Conservation (phyloP, 2,329 filamentous ascomycete genomes). For the Taxawa tesnikishii region DNA sequence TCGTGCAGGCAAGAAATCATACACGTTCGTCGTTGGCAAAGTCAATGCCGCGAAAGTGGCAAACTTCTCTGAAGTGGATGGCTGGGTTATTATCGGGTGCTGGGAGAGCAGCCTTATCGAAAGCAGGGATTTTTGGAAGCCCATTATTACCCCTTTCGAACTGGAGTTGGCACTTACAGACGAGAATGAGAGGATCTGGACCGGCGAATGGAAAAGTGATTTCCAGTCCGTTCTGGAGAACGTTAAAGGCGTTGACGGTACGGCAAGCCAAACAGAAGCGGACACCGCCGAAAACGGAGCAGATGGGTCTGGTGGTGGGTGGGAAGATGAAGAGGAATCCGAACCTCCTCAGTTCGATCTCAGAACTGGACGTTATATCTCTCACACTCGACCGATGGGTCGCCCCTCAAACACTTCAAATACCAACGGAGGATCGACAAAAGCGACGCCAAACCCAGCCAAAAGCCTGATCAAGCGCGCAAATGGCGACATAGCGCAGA, state of each 20-base stretch:
- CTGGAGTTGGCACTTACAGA: constrained; percentile 62
- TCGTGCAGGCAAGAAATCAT: constrained; percentile 80
- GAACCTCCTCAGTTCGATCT: constrained; percentile 83
- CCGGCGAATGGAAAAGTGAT: constrained; percentile 76
- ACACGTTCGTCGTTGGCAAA: constrained; percentile 93
- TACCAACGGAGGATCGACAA: constrained; percentile 1
- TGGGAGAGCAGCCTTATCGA: constrained; percentile 95
- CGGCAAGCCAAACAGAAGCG: constrained; percentile 8
- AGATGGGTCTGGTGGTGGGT: constrained; percentile 40
- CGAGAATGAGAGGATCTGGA: constrained; percentile 72
- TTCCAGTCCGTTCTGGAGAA: constrained; percentile 54
- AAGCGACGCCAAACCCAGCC: not conserved
- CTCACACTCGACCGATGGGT: constrained; percentile 62
- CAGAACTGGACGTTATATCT: constrained; percentile 72
- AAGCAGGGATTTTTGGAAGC: constrained; percentile 75
- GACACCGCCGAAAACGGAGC: constrained; percentile 23
- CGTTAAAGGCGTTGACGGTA: constrained; percentile 2
- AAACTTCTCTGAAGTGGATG: constrained; percentile 90
- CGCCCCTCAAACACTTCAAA: constrained; percentile 5
- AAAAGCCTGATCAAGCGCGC: constrained; percentile 46
- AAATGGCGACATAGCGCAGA: constrained; percentile 62
- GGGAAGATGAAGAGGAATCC: constrained; percentile 58
- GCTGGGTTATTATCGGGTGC: constrained; percentile 95
- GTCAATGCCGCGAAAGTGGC: constrained; percentile 91
- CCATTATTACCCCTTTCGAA: constrained; percentile 92